Conservation (phyloP, 208 protist species). For the Herpetomonas tarakana region DNA sequence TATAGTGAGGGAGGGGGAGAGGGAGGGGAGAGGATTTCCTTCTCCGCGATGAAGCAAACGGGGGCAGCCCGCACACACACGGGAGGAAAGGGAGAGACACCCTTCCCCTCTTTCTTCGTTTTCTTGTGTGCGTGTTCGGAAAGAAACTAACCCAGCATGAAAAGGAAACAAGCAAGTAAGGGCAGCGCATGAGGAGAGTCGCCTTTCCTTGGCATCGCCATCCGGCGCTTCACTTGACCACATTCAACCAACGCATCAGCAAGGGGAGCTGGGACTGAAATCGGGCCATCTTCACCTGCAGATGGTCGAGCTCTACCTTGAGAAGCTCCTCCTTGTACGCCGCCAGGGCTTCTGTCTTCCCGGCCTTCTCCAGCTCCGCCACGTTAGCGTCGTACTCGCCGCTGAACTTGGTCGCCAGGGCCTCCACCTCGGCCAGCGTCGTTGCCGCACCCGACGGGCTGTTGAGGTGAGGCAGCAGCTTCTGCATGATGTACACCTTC, state of each 20-base stretch:
- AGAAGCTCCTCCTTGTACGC: conserved; percentile 23
- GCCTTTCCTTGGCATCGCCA: too few relatives aligned
- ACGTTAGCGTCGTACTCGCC: conserved; percentile 26
- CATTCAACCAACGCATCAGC: conserved; percentile 24
- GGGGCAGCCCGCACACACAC: too few relatives aligned
- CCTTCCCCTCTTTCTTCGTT: too few relatives aligned
- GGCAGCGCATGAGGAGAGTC: too few relatives aligned
- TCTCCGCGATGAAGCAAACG: too few relatives aligned
- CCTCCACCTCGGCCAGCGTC: conserved; percentile 23
- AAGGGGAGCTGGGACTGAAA: conserved; percentile 34
- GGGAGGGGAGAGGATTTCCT: too few relatives aligned
- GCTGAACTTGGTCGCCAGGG: conserved; percentile 16
- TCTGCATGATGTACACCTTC: conserved; percentile 25
- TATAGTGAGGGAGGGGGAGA: too few relatives aligned
- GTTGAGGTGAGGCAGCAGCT: conserved; percentile 21
- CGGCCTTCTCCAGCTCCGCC: conserved; percentile 1
- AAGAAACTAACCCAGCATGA: too few relatives aligned
- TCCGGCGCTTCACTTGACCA: too few relatives aligned
- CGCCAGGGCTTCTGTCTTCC: conserved; percentile 12
- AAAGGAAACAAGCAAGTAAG: too few relatives aligned
- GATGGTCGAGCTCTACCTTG: conserved; percentile 14
- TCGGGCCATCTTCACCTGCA: conserved; percentile 16
- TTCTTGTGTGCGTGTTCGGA: too few relatives aligned
- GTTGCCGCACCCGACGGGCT: conserved; percentile 7
- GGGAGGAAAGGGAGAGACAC: too few relatives aligned